Evolutionary conservation across 305 asterid species (phyloP).

Genomic region (Salvia sclarea): DNA sequence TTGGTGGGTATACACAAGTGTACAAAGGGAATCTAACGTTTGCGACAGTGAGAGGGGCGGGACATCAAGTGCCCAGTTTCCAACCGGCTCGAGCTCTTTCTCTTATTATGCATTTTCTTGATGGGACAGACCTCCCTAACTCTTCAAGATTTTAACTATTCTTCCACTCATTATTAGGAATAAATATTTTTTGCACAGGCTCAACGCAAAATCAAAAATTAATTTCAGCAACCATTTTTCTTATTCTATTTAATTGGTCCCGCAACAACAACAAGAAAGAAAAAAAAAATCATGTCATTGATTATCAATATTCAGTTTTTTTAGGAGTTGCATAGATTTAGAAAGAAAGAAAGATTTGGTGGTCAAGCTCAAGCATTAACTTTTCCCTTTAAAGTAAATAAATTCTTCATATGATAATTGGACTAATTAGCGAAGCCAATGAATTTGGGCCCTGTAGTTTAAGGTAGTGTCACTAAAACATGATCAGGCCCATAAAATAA

Average conservation of each 20-base stretch:
- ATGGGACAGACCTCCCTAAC: constrained; percentile 49
- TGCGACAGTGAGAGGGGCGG: constrained; percentile 78
- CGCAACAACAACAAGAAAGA: too few relatives aligned
- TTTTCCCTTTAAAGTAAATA: too few relatives aligned
- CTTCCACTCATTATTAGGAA: not conserved
- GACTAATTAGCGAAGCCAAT: too few relatives aligned
- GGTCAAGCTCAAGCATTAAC: too few relatives aligned
- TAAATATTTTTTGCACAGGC: not conserved
- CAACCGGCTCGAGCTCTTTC: constrained; percentile 67
- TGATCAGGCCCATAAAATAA: too few relatives aligned
- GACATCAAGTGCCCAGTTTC: constrained; percentile 74
- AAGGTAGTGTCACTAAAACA: too few relatives aligned
- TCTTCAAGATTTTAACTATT: constrained; percentile 21
- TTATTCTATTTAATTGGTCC: not conserved
- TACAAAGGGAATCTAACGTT: constrained; percentile 58
- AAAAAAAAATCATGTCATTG: too few relatives aligned
- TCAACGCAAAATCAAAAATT: not conserved
- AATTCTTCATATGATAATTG: too few relatives aligned
- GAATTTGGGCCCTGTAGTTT: too few relatives aligned
- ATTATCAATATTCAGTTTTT: too few relatives aligned
- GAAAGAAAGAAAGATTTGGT: too few relatives aligned
- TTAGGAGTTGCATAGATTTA: too few relatives aligned
- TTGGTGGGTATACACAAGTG: constrained; percentile 68
- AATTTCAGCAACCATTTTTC: not conserved
- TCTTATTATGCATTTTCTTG: constrained; percentile 53